Evolutionary conservation across 2,329 filamentous ascomycete species (phyloP).

Genomic region (Trichoderma afroharzianum): DNA sequence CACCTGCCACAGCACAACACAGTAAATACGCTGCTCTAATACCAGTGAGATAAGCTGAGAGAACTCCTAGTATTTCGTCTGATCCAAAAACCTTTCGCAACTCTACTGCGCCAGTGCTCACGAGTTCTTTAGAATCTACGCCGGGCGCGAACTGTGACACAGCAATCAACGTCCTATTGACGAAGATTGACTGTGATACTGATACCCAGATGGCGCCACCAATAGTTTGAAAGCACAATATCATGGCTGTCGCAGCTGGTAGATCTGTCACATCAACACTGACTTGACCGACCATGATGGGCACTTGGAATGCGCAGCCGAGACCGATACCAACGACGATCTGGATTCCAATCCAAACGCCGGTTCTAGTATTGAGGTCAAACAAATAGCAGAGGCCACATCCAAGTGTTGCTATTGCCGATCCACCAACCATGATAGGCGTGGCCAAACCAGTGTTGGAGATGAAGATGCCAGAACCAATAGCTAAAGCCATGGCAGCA

Average conservation of each 20-base stretch:
- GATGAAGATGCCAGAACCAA: constrained; percentile 25
- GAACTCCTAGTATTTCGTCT: background rate
- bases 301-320: constrained; percentile 42
- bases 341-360: constrained; percentile 27
- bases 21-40: background rate
- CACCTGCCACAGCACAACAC: background rate
- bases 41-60: background rate
- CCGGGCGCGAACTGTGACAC: background rate
- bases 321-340: constrained; percentile 43
- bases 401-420: constrained; percentile 31
- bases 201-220: constrained; percentile 2
- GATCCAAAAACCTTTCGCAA: background rate
- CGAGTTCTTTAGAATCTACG: background rate
- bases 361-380: constrained; percentile 15
- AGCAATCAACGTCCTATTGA: background rate
- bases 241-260: background rate
- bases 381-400: constrained; percentile 41
- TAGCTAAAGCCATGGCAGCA: background rate
- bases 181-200: background rate
- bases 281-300: constrained; percentile 41
- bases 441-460: constrained; percentile 37
- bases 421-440: constrained; percentile 33
- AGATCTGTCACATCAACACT: background rate
- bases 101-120: background rate
- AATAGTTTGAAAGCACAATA: background rate